Evolutionary conservation across 441 rosid genomes (phyloP).

Genomic region (Isatis lusitanica): DNA sequence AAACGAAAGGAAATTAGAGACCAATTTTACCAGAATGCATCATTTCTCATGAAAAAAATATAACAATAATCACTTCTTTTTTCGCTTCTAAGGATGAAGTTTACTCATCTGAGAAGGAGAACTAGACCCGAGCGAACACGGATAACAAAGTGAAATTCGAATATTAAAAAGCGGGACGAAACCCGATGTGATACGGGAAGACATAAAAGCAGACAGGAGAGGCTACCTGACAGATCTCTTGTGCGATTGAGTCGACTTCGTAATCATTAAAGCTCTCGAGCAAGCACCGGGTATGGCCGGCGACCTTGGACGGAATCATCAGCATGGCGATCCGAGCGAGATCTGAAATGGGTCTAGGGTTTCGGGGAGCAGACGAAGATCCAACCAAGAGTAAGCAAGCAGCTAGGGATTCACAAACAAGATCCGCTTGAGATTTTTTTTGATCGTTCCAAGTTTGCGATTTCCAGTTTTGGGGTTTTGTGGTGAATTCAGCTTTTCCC

Average conservation of each 20-base stretch:
- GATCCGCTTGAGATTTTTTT: not conserved
- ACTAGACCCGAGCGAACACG: not conserved
- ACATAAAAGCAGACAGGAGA: not conserved
- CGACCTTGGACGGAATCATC: slow-evolving; percentile 49
- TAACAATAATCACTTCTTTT: too few species aligned
- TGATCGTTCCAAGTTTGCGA: slow-evolving; percentile 2
- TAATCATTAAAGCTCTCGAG: slow-evolving; percentile 60
- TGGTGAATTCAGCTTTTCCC: not conserved
- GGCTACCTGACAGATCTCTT: slow-evolving; percentile 65
- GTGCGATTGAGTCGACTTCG: slow-evolving; percentile 59
- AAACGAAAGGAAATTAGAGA: not conserved
- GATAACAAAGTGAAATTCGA: not conserved
- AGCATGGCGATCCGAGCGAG: slow-evolving; percentile 48
- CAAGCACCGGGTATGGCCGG: slow-evolving; percentile 73
- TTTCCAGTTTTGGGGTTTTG: not conserved
- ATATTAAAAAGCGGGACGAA: not conserved
- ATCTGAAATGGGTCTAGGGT: slow-evolving; percentile 31
- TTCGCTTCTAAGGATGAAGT: not conserved
- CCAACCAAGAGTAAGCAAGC: not conserved
- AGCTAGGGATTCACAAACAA: slow-evolving; percentile 23
- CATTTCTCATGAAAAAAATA: not conserved
- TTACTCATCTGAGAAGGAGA: not conserved
- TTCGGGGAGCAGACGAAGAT: slow-evolving; percentile 10
- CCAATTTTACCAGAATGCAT: not conserved
- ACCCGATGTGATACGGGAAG: not conserved